Percentiles rank a stretch among this genome's conserved stretches.
Evolutionary conservation across 257 asterid genomes (phyloP).

Genomic region (Gentiana dahurica): DNA sequence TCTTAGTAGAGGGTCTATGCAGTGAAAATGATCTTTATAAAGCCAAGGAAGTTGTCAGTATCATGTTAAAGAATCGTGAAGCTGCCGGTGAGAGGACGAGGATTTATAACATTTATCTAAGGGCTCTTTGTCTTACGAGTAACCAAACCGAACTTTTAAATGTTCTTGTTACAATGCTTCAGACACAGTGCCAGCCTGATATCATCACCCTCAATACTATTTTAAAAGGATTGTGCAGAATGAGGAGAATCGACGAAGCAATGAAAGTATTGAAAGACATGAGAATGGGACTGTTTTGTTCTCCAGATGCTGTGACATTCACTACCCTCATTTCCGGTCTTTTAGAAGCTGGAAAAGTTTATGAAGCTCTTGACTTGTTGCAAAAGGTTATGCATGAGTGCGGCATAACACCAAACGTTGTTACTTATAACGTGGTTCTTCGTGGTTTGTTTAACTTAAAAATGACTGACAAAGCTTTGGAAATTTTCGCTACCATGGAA

Average conservation of each 20-base stretch:
- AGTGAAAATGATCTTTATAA: conserved; percentile 45
- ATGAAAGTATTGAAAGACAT: conserved; percentile 55
- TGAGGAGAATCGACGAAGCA: conserved; percentile 66
- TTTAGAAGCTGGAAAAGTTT: conserved; percentile 37
- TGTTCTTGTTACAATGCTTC: conserved; percentile 62
- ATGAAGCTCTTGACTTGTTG: conserved; percentile 50
- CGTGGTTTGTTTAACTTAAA: conserved; percentile 57
- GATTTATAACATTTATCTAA: conserved; percentile 70
- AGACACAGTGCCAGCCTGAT: conserved; percentile 73
- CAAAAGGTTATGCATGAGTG: conserved; percentile 43
- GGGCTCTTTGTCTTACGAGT: conserved; percentile 54
- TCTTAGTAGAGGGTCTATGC: conserved; percentile 70
- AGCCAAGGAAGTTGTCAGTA: conserved; percentile 48
- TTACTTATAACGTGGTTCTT: conserved; percentile 56
- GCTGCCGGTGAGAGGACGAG: conserved; percentile 41
- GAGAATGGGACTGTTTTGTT: conserved; percentile 61
- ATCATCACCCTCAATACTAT: conserved; percentile 66
- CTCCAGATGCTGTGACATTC: conserved; percentile 69
- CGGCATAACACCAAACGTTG: conserved; percentile 49
- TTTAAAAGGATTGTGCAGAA: conserved; percentile 64
- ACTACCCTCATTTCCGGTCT: conserved; percentile 57
- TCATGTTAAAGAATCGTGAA: conserved; percentile 42
- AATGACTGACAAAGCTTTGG: conserved; percentile 54
- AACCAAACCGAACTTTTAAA: conserved; percentile 81
- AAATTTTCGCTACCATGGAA: conserved; percentile 37